Percentiles rank a stretch among this genome's conserved stretches.
Evolutionary conservation across 306 rosid species (phyloP).

Genomic region (Inga oerstediana): DNA sequence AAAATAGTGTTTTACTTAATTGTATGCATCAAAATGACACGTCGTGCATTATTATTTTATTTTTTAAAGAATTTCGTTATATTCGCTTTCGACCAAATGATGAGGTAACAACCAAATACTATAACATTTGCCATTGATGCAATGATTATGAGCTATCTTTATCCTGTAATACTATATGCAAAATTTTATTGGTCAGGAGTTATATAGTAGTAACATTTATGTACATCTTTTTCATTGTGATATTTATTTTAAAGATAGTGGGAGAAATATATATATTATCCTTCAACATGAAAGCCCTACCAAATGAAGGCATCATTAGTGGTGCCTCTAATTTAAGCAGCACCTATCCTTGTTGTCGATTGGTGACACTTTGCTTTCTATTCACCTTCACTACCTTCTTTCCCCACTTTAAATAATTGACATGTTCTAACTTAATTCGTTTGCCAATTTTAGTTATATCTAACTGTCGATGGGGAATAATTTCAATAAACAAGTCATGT

Average conservation of each 20-base stretch:
- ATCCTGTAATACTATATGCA: neutral
- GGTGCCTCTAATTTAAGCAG: conserved; percentile 1
- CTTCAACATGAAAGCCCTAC: neutral
- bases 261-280: neutral
- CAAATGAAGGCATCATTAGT: neutral
- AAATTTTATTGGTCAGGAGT: neutral
- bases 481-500: neutral
- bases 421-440: neutral
- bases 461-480: neutral
- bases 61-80: neutral
- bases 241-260: neutral
- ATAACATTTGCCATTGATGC: neutral
- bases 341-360: neutral
- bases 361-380: neutral
- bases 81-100: neutral
- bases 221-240: neutral
- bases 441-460: neutral
- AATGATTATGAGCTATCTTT: neutral
- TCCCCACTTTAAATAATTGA: neutral
- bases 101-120: neutral
- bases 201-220: neutral
- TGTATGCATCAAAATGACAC: neutral
- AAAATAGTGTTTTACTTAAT: neutral
- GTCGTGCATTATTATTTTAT: neutral
- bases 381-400: neutral